Percentiles rank a stretch among this genome's conserved stretches.
phyloP scores from a whole-genome alignment of 176 grass and related monocot genomes.

The Oryza meridionalis region DNA sequence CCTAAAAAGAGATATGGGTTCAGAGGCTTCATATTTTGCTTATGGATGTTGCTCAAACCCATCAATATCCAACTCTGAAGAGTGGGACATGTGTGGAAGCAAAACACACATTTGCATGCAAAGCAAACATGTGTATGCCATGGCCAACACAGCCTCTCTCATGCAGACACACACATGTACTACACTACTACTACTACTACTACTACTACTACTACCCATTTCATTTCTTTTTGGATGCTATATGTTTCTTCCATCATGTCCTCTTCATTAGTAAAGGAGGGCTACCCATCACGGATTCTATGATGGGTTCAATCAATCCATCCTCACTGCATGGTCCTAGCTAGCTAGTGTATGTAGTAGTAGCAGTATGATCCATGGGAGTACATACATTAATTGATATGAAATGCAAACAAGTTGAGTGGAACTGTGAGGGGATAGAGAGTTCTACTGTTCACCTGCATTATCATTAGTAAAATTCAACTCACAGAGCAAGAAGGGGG shows the following conservation, averaged over 20 bases:
- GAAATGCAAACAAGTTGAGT: constrained; percentile 11
- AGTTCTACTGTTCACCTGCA: not conserved
- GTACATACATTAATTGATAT: not conserved
- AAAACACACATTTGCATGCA: not conserved
- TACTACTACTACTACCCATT: not conserved
- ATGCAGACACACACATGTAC: not conserved
- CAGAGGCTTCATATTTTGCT: not conserved
- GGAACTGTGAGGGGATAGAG: not conserved
- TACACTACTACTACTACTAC: not conserved
- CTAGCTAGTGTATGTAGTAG: not conserved
- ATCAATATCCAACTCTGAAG: not conserved
- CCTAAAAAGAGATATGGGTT: not conserved
- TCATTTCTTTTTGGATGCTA: constrained; percentile 29
- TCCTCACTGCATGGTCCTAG: constrained; percentile 46
- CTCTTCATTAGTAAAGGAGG: constrained; percentile 44
- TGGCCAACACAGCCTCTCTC: not conserved
- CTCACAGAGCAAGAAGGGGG: not conserved
- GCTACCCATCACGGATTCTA: constrained; percentile 64
- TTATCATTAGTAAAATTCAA: not conserved
- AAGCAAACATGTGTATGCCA: not conserved
- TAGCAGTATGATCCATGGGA: too few relatives aligned
- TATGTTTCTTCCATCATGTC: constrained; percentile 48
- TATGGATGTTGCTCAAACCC: not conserved
- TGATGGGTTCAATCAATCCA: constrained; percentile 95
- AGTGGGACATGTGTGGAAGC: not conserved